Conservation (phyloP, 306 rosid species). For the Gastrolobium villosum region DNA sequence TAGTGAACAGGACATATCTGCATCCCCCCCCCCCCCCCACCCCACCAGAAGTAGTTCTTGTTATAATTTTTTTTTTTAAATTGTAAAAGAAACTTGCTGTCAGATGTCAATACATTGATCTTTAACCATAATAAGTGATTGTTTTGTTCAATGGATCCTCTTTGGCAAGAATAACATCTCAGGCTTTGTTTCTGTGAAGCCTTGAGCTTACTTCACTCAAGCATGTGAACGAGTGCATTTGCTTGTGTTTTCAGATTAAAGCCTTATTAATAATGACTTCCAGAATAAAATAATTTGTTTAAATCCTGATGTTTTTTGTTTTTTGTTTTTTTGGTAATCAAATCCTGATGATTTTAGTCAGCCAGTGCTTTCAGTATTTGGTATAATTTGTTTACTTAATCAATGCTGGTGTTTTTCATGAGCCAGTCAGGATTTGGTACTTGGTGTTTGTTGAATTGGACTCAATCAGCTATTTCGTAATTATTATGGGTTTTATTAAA, state of each 20-base stretch:
- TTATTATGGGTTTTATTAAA: constrained; percentile 26
- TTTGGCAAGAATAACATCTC: constrained; percentile 37
- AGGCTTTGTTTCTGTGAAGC: constrained; percentile 6
- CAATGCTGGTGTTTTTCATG: constrained; percentile 16
- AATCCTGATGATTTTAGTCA: constrained; percentile 22
- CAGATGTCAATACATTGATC: constrained; percentile 22
- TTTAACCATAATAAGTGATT: background rate
- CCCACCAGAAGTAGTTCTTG: constrained; percentile 25
- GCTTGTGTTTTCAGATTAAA: constrained; percentile 26
- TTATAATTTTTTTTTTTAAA: constrained; percentile 10
- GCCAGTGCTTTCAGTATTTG: constrained; percentile 34
- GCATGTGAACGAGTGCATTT: constrained; percentile 15
- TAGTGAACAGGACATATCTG: constrained; percentile 16
- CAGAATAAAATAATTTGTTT: constrained; percentile 14
- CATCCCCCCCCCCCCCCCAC: background rate
- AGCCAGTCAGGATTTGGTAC: constrained; percentile 23
- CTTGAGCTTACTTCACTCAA: constrained; percentile 1
- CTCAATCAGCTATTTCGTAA: constrained; percentile 11
- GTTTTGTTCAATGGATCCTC: constrained; percentile 13
- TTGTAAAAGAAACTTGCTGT: constrained; percentile 21
- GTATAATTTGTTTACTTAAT: constrained; percentile 8
- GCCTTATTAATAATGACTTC: constrained; percentile 24
- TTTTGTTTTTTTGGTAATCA: no score
- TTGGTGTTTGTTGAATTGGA: constrained; percentile 35
- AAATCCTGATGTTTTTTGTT: no score